Conservation (phyloP, 2,329 filamentous ascomycete species). For the Penicillium griseofulvum region DNA sequence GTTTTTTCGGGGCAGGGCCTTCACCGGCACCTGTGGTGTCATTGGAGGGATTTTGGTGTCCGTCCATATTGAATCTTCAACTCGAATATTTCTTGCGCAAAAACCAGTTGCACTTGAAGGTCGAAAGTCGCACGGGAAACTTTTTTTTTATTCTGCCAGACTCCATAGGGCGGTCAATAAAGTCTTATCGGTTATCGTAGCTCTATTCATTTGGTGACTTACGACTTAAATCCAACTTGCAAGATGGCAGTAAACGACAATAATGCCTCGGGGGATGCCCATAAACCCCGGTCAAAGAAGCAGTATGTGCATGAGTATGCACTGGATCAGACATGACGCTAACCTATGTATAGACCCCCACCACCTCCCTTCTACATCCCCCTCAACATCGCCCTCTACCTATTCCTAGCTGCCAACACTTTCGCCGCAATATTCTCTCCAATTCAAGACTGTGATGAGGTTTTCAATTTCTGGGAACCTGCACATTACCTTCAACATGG, state of each 20-base stretch:
- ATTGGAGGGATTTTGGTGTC: conserved; percentile 14
- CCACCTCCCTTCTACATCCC: conserved; percentile 60
- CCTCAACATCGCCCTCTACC: conserved; percentile 74
- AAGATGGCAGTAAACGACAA: conserved; percentile 21
- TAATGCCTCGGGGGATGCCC: conserved; percentile 12
- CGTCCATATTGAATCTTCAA: conserved; percentile 26
- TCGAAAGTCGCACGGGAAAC: conserved; percentile 15
- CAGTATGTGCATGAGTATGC: conserved; percentile 20
- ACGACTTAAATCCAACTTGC: conserved; percentile 6
- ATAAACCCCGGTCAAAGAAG: conserved; percentile 25
- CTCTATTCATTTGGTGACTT: neutral
- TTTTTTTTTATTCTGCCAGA: conserved; percentile 29
- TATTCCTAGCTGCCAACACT: conserved; percentile 71
- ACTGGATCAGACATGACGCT: conserved; percentile 9
- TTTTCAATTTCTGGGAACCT: conserved; percentile 99
- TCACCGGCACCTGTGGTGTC: conserved; percentile 19
- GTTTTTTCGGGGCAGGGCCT: conserved; percentile 25
- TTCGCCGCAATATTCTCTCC: conserved; percentile 79
- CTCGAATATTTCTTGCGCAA: neutral
- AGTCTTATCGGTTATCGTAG: conserved; percentile 31
- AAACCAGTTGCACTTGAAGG: neutral
- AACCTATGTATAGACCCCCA: conserved; percentile 27
- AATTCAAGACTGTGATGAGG: conserved; percentile 97
- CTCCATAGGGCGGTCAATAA: conserved; percentile 27
- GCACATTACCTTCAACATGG: conserved; percentile 90